Evolutionary conservation across 768 basidiomycete genomes (phyloP).

Genomic region (Polyporus arcularius): DNA sequence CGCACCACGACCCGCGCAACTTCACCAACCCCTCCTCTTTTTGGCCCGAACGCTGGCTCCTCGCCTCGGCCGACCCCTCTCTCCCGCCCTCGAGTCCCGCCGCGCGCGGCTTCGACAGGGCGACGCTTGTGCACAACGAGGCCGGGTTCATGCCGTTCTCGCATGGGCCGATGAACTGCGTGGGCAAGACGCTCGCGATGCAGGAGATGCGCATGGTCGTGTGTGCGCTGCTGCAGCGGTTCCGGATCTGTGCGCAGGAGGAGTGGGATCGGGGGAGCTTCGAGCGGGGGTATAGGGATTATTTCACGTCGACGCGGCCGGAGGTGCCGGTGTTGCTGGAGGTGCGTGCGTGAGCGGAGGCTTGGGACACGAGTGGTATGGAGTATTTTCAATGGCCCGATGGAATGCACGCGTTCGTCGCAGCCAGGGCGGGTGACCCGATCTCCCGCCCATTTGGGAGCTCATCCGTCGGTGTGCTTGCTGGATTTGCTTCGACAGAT

Average conservation of each 20-base stretch:
- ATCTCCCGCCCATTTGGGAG: too few species aligned
- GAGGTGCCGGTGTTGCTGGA: constrained; percentile 20
- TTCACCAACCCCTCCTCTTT: constrained; percentile 43
- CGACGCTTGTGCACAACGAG: constrained; percentile 23
- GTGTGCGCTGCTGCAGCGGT: constrained; percentile 34
- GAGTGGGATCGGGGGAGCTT: constrained; percentile 30
- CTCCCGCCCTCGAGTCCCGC: background rate
- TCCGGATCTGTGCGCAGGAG: constrained; percentile 34
- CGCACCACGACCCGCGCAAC: constrained; percentile 46
- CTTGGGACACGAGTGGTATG: too few species aligned
- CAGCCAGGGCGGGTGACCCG: too few species aligned
- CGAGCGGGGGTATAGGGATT: constrained; percentile 30
- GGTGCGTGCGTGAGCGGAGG: background rate
- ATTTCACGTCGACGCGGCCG: constrained; percentile 30
- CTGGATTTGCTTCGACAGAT: too few species aligned
- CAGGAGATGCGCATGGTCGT: constrained; percentile 37
- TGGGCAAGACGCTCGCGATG: constrained; percentile 47
- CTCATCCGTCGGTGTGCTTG: too few species aligned
- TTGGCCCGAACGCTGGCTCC: constrained; percentile 46
- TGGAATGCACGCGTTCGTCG: too few species aligned
- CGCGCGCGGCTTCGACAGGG: background rate
- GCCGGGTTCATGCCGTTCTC: constrained; percentile 45
- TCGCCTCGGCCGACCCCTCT: constrained; percentile 1
- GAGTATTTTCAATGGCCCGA: too few species aligned
- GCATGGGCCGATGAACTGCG: constrained; percentile 51